A percentile compares a stretch with the other conserved stretches of the same genome.
Evolutionary conservation across 306 rosid species (phyloP).

Genomic region (Cicer bijugum): DNA sequence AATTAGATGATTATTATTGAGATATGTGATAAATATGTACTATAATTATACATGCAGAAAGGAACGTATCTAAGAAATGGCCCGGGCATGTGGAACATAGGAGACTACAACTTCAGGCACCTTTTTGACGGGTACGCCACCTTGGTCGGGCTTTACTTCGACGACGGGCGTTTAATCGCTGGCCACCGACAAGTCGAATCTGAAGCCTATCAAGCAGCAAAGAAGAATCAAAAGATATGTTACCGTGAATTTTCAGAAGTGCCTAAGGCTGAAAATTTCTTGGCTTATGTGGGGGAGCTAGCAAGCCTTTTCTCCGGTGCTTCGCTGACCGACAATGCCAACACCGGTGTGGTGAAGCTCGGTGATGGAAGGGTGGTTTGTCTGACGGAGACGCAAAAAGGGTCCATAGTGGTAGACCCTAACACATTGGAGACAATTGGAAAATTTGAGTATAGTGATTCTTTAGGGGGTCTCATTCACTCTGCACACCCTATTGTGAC

Average conservation of each 20-base stretch:
- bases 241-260: conserved; percentile 92
- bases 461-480: conserved; percentile 83
- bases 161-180: conserved; percentile 58
- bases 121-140: conserved; percentile 96
- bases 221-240: conserved; percentile 67
- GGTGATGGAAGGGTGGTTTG: conserved; percentile 92
- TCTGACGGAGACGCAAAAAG: conserved; percentile 91
- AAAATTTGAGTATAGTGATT: conserved; percentile 75
- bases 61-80: conserved; percentile 96
- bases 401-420: conserved; percentile 79
- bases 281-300: conserved; percentile 72
- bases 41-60: conserved; percentile 62
- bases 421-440: conserved; percentile 69
- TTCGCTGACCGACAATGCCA: conserved; percentile 84
- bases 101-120: conserved; percentile 84
- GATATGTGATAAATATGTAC: background rate
- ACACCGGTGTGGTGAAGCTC: conserved; percentile 81
- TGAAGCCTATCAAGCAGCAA: conserved; percentile 78
- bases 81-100: conserved; percentile 90
- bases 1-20: background rate
- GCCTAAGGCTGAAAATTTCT: conserved; percentile 70
- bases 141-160: conserved; percentile 65
- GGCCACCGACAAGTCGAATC: conserved; percentile 90
- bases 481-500: conserved; percentile 95
- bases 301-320: conserved; percentile 81